Percentiles rank a stretch among this genome's conserved stretches.
phyloP scores from a whole-genome alignment of 495 filamentous ascomycete genomes.

The Penicillium canariense region DNA sequence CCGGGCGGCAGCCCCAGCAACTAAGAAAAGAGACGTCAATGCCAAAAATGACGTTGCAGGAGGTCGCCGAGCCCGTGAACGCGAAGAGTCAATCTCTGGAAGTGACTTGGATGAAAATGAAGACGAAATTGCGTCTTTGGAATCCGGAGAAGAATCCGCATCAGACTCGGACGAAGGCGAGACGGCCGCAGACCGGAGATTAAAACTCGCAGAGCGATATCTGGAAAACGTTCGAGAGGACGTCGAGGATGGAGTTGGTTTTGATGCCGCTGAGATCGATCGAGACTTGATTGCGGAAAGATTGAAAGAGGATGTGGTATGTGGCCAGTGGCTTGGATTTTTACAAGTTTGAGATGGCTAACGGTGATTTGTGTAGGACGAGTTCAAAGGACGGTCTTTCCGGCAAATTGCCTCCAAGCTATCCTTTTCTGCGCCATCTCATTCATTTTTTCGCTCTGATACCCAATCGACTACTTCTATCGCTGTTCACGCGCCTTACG shows the following conservation, averaged over 20 bases:
- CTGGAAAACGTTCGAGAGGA: constrained; percentile 84
- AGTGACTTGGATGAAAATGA: constrained; percentile 72
- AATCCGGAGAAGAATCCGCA: constrained; percentile 45
- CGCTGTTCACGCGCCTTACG: constrained; percentile 71
- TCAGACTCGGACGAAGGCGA: constrained; percentile 65
- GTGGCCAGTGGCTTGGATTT: constrained; percentile 17
- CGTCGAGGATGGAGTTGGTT: constrained; percentile 70
- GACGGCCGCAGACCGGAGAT: constrained; percentile 80
- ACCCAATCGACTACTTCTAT: constrained; percentile 75
- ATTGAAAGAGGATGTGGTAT: constrained; percentile 80
- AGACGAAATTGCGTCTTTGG: constrained; percentile 39
- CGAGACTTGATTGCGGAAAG: constrained; percentile 85
- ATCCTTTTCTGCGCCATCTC: constrained; percentile 57
- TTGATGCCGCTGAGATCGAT: constrained; percentile 92
- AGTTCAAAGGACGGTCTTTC: constrained; percentile 87
- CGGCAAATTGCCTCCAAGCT: constrained; percentile 69
- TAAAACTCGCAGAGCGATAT: constrained; percentile 90
- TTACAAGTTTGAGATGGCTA: not conserved
- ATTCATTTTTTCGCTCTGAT: constrained; percentile 73
- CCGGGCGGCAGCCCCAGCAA: constrained; percentile 45
- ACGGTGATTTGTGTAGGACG: constrained; percentile 51
- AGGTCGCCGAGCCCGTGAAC: constrained; percentile 27
- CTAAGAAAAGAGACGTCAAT: constrained; percentile 55
- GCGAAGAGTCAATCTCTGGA: constrained; percentile 75
- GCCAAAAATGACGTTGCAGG: constrained; percentile 32